Base-by-base conservation (phyloP, 2,329 filamentous ascomycete species). In the Aspergillus luchuensis region DNA sequence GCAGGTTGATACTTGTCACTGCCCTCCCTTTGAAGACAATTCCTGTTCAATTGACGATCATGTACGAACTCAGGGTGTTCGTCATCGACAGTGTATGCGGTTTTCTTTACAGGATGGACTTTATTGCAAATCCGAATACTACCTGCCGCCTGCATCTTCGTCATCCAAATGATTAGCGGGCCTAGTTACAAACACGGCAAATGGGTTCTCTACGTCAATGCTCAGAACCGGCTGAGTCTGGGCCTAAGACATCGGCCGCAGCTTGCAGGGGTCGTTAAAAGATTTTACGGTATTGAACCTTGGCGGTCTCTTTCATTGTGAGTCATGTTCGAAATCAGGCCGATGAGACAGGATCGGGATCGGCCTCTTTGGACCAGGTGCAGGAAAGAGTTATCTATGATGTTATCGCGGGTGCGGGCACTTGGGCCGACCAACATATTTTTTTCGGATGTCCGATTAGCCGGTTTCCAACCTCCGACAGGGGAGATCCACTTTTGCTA, bases 381-480 rank as follows among this genome's bases (percentile, higher is more conserved):
- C 33, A 36, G 10, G 5, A 36, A 36, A 5, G 33, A 30, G 33
- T 36, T 36, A 36, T 36, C 11, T 36, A 38, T 38, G 45, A 28
- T 49, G 45, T 48, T 28, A 49, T 49, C 45, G 23, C 45, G 13
- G 43, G 45, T 28, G 8, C 45, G 45, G 21, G 13, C 15, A 28
- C 15, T n/a, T 25, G 45, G 45, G 21, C 57, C 57, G 57, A 58
- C 49, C n/a, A 23, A 19, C 43, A 36, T 13, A 2, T 36, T 8
- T 11, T 41, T n/a, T 19, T 59, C 57, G 57, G 57, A 59, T 41
- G 28, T 59, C 57, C 57, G 57, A 58, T 11, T 13, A 25, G 21
- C 36, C 36, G 51, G 10, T 21, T 38, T 5, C 28, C 49, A 36
- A 58, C 23, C 51, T 23, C 57, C 57, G 57, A 54, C 10, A 55